Base-by-base conservation (phyloP, 257 asterid species). In the Gardenia jasminoides region DNA sequence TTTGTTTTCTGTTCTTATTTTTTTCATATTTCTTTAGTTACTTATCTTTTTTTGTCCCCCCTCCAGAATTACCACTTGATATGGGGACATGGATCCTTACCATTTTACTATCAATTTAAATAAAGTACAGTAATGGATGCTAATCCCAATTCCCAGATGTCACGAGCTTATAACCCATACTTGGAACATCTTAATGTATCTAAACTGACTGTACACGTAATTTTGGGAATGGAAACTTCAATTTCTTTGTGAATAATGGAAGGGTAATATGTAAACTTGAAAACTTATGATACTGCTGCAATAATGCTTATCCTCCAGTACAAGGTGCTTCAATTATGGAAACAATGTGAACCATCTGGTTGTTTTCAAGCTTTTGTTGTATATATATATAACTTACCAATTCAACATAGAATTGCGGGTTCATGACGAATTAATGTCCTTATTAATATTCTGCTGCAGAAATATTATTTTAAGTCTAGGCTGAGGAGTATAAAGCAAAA, bases 391-490 rank as follows among this genome's bases (percentile, higher is more conserved):
- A 3, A 12, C 41, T 41, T 11, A 62, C 10, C 31, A 46, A 20
- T 67, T 78, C 72, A 47, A 44, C 74, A 30, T 64, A 30, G 30
- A 22, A 20, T 54, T 48, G 30, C 68, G 41, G 15, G 17, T 3
- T 48, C 59, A 17, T 15, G 19, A 65, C 17, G n/a, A 4, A 26
- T 24, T 26, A 70, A 74, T 71, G 69, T 50, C 64, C 26, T 78
- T 58, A 77, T 47, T 46, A 73, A 22, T 71, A 11, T 33, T 58
- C 46, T 80, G 80, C 78, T 90, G 89, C 99, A 93, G 99, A 90
- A 87, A 96, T 81, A 80, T 77, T 92, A 90, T 81, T 83, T 90
- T 72, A 82, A 78, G 64, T 86, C 79, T 67, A 88, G 85, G 89
- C 9, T 78, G 77, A 74, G 78, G 83, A 88, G 74, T 83, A 89